Base-by-base conservation (phyloP, 2,329 filamentous ascomycete genomes). In the Xylaria sp. region DNA sequence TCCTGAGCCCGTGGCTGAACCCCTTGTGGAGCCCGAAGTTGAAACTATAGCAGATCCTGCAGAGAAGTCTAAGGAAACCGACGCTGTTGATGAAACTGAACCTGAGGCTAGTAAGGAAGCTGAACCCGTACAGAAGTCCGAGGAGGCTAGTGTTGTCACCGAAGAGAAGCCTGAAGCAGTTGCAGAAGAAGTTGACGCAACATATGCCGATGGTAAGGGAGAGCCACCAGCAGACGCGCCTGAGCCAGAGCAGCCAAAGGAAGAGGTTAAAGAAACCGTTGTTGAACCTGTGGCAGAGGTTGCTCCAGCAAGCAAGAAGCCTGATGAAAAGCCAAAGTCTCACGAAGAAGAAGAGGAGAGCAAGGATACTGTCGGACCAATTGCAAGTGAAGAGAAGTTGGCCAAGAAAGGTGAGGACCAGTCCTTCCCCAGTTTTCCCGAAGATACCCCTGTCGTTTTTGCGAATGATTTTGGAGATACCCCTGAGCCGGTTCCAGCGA, bases 341-440 rank as follows among this genome's bases (percentile, higher is more conserved):
- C 17, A 50, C 17, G 61, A 52, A 9, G 69, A 67, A 22, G 70
- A 76, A 63, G 68, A 69, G 26, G 71, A 76, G 64, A 71, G 66
- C 51, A 75, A 74, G 59, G 74, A 77, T 53, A 69, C 63, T 4
- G 65, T 76, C 56, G 72, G 70, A 22, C 72, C 72, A 21, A 76
- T 75, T 54, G 66, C 70, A 44, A 61, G 63, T 42, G 70, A 72
- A 45, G 71, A 71, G 56, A 73, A 69, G 60, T 44, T 55, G 42
- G 52, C 52, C 38, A 60, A 46, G 61, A 76, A 75, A 78, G 76
- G 76, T 78, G 72, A 78, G 76, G 69, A 72, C 69, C 62, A 67
- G 65, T 71, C 66, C 64, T 69, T 60, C 47, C 47, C 56, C 40
- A 56, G 34, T 62, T 56, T 29, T 49, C 48, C 69, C 63, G 44